A percentile compares a stretch with the other conserved stretches of the same genome.
These are phyloP conservation scores for Taiozyma sp. DNA, from an alignment of 1,139 yeast genomes.

Conservation along the genomic window DNA sequence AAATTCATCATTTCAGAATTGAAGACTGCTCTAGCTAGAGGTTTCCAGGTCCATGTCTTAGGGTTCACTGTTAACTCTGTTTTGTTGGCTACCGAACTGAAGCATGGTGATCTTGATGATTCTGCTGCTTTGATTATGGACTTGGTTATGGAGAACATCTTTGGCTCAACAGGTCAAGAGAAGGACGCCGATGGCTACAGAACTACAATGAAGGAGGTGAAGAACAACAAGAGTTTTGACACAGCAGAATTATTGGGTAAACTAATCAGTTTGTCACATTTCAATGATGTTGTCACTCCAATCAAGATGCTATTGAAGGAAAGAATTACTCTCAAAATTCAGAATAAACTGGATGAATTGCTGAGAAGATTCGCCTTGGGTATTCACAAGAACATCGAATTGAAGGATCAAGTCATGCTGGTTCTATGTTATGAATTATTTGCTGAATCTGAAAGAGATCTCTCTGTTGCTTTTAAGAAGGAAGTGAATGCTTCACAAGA, in stretches of 20 bases:
- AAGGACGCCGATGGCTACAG: slow-evolving; percentile 92
- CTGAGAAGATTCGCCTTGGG: slow-evolving; percentile 75
- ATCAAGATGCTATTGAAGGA: slow-evolving; percentile 59
- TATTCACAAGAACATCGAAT: slow-evolving; percentile 56
- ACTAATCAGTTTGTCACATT: slow-evolving; percentile 54
- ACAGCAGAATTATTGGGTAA: slow-evolving; percentile 74
- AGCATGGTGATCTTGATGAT: slow-evolving; percentile 74
- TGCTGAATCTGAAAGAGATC: slow-evolving; percentile 42
- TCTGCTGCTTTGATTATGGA: slow-evolving; percentile 57
- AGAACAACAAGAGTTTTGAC: slow-evolving; percentile 82
- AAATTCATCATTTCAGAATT: slow-evolving; percentile 73
- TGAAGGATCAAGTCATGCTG: slow-evolving; percentile 54
- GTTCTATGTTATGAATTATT: slow-evolving; percentile 72
- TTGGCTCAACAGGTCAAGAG: slow-evolving; percentile 91
- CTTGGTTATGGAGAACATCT: slow-evolving; percentile 84
- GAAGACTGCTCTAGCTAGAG: slow-evolving; percentile 73
- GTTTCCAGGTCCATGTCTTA: slow-evolving; percentile 91
- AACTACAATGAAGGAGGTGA: slow-evolving; percentile 86
- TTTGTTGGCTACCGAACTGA: slow-evolving; percentile 47
- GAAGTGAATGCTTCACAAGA: slow-evolving; percentile 35
- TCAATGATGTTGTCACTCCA: slow-evolving; percentile 64
- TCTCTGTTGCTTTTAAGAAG: slow-evolving; percentile 17
- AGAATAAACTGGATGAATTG: slow-evolving; percentile 74
- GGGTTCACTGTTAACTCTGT: slow-evolving; percentile 82
- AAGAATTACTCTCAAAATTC: slow-evolving; percentile 60